Evolutionary conservation across 805 yeast species (phyloP).

Genomic region (Yamadazyma philogaea): DNA sequence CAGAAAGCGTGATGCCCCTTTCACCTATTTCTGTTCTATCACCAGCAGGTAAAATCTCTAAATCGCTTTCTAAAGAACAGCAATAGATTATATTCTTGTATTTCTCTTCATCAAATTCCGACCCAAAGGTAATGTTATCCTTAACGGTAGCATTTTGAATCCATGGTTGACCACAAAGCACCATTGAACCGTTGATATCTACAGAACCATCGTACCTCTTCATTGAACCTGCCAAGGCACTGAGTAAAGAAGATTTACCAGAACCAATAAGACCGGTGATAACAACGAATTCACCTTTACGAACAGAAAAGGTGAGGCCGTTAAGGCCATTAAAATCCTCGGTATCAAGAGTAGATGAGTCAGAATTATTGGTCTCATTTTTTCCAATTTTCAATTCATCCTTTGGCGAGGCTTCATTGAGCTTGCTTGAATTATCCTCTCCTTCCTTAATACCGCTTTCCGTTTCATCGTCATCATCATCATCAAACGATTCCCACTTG

Average conservation of each 20-base stretch:
- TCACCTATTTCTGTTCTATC: constrained; percentile 38
- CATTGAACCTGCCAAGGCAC: constrained; percentile 40
- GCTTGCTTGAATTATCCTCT: constrained; percentile 1
- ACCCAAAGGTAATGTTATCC: constrained; percentile 32
- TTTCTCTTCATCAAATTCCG: constrained; percentile 18
- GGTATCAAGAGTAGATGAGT: constrained; percentile 9
- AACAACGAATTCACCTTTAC: constrained; percentile 34
- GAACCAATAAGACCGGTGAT: constrained; percentile 37
- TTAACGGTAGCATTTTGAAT: constrained; percentile 34
- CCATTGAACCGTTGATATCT: constrained; percentile 26
- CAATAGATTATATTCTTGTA: constrained; percentile 27
- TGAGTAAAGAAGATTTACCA: constrained; percentile 36
- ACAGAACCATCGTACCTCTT: constrained; percentile 27
- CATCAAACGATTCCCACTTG: constrained; percentile 28
- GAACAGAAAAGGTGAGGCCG: constrained; percentile 22
- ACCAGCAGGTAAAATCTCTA: constrained; percentile 32
- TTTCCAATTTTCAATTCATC: not conserved
- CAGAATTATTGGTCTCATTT: not conserved
- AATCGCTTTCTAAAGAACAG: constrained; percentile 31
- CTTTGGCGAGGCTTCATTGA: constrained; percentile 1
- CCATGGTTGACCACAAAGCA: constrained; percentile 37
- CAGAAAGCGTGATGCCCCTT: constrained; percentile 36
- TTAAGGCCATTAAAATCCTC: constrained; percentile 26
- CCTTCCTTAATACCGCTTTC: constrained; percentile 7
- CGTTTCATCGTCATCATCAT: constrained; percentile 17